A percentile compares a stretch with the other conserved stretches of the same genome.
Conservation (phyloP, 164 flowering plant genomes). For the Vitis riparia region DNA sequence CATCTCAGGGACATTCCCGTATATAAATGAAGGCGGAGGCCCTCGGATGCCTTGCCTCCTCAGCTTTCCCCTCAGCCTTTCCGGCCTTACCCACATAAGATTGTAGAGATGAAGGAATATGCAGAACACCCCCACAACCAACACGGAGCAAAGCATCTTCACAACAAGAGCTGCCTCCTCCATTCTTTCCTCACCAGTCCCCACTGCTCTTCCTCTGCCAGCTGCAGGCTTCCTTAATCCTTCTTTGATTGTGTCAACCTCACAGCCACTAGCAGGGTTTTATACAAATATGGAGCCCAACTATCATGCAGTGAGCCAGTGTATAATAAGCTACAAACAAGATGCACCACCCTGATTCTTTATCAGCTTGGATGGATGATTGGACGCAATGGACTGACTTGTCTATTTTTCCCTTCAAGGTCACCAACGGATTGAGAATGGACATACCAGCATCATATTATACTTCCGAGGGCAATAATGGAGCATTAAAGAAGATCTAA, state of each 20-base stretch:
- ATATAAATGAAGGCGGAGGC: constrained; percentile 25
- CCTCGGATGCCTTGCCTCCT: constrained; percentile 34
- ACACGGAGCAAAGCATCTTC: not conserved
- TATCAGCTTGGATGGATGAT: not conserved
- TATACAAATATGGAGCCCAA: too few relatives aligned
- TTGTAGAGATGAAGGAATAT: constrained; percentile 15
- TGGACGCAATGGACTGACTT: constrained; percentile 2
- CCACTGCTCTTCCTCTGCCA: not conserved
- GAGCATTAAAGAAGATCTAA: too few relatives aligned
- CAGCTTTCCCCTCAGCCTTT: constrained; percentile 20
- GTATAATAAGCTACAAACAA: not conserved
- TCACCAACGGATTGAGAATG: not conserved
- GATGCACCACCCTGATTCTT: not conserved
- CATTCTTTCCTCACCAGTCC: not conserved
- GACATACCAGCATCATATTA: not conserved
- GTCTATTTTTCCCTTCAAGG: not conserved
- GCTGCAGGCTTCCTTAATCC: too few relatives aligned
- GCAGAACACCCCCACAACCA: constrained; percentile 1
- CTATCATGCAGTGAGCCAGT: too few relatives aligned
- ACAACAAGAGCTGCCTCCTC: not conserved
- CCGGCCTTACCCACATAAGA: constrained; percentile 18
- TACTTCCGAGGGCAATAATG: too few relatives aligned
- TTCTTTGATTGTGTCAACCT: not conserved
- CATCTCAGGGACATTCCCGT: constrained; percentile 40
- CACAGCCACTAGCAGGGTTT: not conserved